Evolutionary conservation across 1,284 basidiomycete genomes (phyloP).

Genomic region (Ustilago esculenta): DNA sequence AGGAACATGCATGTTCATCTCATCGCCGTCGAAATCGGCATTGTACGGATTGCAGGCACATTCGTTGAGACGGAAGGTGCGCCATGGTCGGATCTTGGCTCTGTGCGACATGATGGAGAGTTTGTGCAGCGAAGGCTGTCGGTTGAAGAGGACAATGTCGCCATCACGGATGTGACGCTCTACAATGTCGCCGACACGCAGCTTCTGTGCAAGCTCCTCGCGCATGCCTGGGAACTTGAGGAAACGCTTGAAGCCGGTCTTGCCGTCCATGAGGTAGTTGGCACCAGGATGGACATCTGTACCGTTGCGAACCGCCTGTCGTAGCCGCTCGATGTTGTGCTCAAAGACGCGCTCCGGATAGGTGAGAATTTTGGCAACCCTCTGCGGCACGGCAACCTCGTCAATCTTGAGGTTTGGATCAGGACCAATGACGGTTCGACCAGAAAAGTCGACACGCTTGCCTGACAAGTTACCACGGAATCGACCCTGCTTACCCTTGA

Average conservation of each 20-base stretch:
- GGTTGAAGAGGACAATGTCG: constrained; percentile 97
- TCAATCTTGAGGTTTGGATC: constrained; percentile 98
- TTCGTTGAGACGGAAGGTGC: constrained; percentile 96
- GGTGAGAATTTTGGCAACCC: constrained; percentile 93
- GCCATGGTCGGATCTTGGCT: constrained; percentile 94
- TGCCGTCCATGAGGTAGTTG: constrained; percentile 80
- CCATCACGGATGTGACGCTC: constrained; percentile 95
- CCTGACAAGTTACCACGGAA: constrained; percentile 98
- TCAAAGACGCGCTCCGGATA: constrained; percentile 94
- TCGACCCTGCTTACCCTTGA: constrained; percentile 98
- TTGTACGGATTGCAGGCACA: constrained; percentile 99
- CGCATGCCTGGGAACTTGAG: constrained; percentile 63
- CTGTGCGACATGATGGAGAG: constrained; percentile 92
- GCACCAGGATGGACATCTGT: constrained; percentile 93
- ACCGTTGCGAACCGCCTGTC: constrained; percentile 85
- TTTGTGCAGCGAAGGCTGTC: constrained; percentile 92
- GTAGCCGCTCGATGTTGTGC: constrained; percentile 86
- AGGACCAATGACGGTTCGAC: constrained; percentile 96
- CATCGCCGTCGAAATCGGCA: constrained; percentile 99
- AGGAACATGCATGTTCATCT: constrained; percentile 98
- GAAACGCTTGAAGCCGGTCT: constrained; percentile 78
- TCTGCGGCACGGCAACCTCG: constrained; percentile 84
- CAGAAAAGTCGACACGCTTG: constrained; percentile 99
- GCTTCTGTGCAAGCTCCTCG: constrained; percentile 73
- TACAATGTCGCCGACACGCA: constrained; percentile 86